phyloP scores from a whole-genome alignment of 1,139 yeast species.

The Sugiyamaella novakii region DNA sequence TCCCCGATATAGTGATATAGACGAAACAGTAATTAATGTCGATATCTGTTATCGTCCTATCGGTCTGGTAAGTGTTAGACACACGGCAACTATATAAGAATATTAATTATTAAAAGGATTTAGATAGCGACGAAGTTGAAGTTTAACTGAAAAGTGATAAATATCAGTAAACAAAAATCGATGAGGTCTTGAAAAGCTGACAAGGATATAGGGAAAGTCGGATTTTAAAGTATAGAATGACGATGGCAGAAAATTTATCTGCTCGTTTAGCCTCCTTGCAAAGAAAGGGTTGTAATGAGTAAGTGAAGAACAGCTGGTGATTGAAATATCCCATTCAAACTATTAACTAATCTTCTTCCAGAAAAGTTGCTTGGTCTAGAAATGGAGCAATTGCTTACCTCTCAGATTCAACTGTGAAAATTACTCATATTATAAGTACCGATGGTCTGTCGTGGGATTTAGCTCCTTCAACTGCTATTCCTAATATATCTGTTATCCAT shows the following conservation, averaged over 20 bases:
- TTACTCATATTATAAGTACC: conserved; percentile 64
- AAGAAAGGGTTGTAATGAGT: conserved; percentile 27
- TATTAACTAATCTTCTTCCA: conserved; percentile 17
- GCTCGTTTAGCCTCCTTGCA: conserved; percentile 26
- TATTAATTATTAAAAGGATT: too few relatives aligned
- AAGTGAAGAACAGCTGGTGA: conserved; percentile 8
- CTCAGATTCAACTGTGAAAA: conserved; percentile 45
- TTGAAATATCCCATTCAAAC: neutral
- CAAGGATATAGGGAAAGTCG: too few relatives aligned
- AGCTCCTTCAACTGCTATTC: conserved; percentile 50
- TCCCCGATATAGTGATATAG: too few relatives aligned
- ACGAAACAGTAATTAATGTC: too few relatives aligned
- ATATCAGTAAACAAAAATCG: too few relatives aligned
- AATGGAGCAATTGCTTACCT: conserved; percentile 73
- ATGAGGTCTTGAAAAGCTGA: too few relatives aligned
- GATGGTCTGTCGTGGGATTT: conserved; percentile 69
- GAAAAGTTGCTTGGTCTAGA: conserved; percentile 67
- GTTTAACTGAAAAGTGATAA: too few relatives aligned
- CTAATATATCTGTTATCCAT: conserved; percentile 28
- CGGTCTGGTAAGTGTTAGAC: too few relatives aligned
- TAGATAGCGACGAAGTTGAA: too few relatives aligned
- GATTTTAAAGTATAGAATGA: conserved; percentile 1
- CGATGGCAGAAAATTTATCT: conserved; percentile 5
- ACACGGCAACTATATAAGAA: too few relatives aligned
- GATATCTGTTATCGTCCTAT: too few relatives aligned